These are phyloP conservation scores for Lindgomyces ingoldianus DNA, from an alignment of 495 filamentous ascomycete species.

Conservation along the genomic window DNA sequence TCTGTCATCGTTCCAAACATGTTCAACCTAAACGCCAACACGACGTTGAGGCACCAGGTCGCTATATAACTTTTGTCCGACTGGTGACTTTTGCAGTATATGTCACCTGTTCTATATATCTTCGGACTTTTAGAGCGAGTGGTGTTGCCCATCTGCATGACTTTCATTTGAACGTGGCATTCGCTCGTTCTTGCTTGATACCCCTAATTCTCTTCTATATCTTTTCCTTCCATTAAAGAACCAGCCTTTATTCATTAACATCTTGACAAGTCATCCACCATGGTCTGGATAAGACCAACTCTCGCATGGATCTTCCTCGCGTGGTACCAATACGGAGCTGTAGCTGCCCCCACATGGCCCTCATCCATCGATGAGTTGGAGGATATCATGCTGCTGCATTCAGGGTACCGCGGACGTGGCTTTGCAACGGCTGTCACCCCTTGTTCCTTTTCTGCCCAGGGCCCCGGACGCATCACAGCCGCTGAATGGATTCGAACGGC, in stretches of 20 bases:
- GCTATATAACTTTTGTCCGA: background rate
- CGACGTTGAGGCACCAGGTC: background rate
- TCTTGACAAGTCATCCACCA: background rate
- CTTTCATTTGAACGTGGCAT: too few relatives aligned
- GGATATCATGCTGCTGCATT: constrained; percentile 61
- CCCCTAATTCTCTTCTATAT: background rate
- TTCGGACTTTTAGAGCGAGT: background rate
- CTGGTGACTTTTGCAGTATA: background rate
- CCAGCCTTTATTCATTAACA: background rate
- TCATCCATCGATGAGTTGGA: constrained; percentile 61
- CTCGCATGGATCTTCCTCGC: constrained; percentile 20
- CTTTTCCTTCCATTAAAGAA: background rate
- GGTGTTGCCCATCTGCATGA: too few relatives aligned
- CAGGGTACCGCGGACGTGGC: constrained; percentile 54
- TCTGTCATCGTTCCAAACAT: background rate
- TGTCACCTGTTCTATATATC: background rate
- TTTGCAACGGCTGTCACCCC: constrained; percentile 60
- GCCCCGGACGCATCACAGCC: constrained; percentile 57
- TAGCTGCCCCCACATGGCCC: constrained; percentile 57
- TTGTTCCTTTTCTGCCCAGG: constrained; percentile 57
- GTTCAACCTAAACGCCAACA: background rate
- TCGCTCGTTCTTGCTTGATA: background rate
- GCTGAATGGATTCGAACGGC: constrained; percentile 64
- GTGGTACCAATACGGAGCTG: constrained; percentile 21
- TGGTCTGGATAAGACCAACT: constrained; percentile 21